Evolutionary conservation across 78 protist genomes (phyloP).

Genomic region (Chrysochromulina parva): DNA sequence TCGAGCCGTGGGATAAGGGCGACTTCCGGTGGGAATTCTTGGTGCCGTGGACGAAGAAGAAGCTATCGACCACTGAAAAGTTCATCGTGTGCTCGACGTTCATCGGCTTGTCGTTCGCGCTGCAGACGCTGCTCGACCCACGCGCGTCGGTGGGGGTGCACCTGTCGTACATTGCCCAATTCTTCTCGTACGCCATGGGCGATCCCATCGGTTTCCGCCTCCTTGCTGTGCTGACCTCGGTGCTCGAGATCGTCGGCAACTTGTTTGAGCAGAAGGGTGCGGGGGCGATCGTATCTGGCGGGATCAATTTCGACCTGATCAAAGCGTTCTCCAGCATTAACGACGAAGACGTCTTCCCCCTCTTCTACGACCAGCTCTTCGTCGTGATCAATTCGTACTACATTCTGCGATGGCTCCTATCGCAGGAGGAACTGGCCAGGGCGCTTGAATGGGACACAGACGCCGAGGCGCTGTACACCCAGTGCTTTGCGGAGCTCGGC

Average conservation of each 20-base stretch:
- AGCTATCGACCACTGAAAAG: neutral
- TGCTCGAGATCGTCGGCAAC: neutral
- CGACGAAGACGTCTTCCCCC: neutral
- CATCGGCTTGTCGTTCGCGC: neutral
- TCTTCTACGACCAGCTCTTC: neutral
- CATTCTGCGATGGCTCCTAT: neutral
- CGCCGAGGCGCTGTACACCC: neutral
- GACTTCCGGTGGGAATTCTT: constrained; percentile 28
- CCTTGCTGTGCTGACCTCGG: neutral
- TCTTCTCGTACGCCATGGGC: constrained; percentile 9
- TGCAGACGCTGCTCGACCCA: neutral
- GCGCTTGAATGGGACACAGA: neutral
- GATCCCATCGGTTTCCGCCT: neutral
- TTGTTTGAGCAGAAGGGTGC: neutral
- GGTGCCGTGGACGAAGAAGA: neutral
- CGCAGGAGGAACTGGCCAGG: neutral
- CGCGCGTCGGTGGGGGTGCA: neutral
- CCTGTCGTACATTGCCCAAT: neutral
- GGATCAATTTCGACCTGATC: too few species aligned
- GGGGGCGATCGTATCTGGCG: neutral
- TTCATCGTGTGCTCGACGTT: neutral
- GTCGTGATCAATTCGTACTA: neutral
- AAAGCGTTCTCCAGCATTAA: neutral
- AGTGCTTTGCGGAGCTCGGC: neutral
- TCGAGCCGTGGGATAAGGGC: neutral